Evolutionary conservation across 23 red algal species (phyloP), one percentile per base, ranked within the genome.

Genomic region (Gracilaria caudata): DNA sequence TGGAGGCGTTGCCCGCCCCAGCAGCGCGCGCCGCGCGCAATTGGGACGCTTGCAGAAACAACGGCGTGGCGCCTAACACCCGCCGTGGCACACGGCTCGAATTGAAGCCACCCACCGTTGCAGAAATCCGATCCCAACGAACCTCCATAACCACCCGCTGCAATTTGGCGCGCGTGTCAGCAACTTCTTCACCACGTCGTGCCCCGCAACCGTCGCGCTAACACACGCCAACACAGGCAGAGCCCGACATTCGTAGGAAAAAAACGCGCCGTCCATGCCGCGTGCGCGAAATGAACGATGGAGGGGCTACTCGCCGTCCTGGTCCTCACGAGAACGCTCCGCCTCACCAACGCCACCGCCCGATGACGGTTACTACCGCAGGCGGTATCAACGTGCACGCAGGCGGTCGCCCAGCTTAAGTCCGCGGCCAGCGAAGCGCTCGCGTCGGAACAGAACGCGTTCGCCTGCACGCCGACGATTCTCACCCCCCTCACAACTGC

Each of bases 51-150:
- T 17, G 57, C 23, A 29, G 57, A 4, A 60, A 20, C 57, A 60
- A 60, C 57, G 4, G 25, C 57, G 23, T 20, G 9, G 23, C 57
- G 57, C 57, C 2, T 17, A 24, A 29, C 57, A 28, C 57, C 2
- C 57, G 57, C 57, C 57, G 57, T 60, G 57, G 57, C 57, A 28
- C 57, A 60, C 25, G 25, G 23, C 23, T 60, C 57, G 57, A 60
- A 60, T 60, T 60, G 57, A 60, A 60, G 57, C 57, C 57, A 60
- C 57, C 23, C 57, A 29, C 57, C 57, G 57, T 60, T 60, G 57
- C 25, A 28, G 23, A 60, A 60, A 60, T 60, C 57, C 7, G 57
- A 20, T 13, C 17, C 0, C 57, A 60, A 28, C 57, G 57, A 28
- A 60, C 23, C 57, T 28, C 57, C 57, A 23, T 28, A 3, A 29